Conservation (phyloP, 1,284 basidiomycete species). For the Cutaneotrichosporon daszewskae region DNA sequence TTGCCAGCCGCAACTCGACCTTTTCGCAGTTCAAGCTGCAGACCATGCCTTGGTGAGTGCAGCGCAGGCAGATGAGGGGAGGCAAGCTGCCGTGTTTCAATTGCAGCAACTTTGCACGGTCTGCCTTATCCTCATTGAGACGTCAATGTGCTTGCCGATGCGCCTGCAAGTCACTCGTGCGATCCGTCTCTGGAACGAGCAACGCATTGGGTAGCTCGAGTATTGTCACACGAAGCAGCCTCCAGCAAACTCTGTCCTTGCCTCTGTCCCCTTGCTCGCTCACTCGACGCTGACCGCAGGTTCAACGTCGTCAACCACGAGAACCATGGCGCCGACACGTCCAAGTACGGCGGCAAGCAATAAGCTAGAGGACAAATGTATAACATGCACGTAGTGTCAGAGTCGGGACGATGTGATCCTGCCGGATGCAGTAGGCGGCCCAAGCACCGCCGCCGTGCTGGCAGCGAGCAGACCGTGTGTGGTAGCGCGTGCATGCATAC, state of each 20-base stretch:
- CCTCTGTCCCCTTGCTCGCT: background rate
- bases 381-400: no score
- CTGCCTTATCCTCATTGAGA: no score
- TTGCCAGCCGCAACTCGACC: conserved; percentile 84
- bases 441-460: background rate
- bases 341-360: conserved; percentile 59
- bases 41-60: conserved; percentile 61
- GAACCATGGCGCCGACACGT: conserved; percentile 74
- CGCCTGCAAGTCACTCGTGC: no score
- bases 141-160: no score
- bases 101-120: no score
- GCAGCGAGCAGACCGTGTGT: background rate
- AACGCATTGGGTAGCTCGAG: no score
- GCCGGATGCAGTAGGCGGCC: no score
- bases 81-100: no score
- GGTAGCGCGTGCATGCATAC: background rate
- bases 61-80: no score
- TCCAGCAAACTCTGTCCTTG: background rate
- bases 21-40: conserved; percentile 79
- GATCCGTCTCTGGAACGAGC: no score
- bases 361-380: conserved; percentile 10
- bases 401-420: no score
- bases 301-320: conserved; percentile 89
- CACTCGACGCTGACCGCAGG: conserved; percentile 54
- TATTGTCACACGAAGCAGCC: no score